A percentile compares a stretch with the other conserved stretches of the same genome.
phyloP scores from a whole-genome alignment of 768 basidiomycete genomes.

The Suillus tomentosus region DNA sequence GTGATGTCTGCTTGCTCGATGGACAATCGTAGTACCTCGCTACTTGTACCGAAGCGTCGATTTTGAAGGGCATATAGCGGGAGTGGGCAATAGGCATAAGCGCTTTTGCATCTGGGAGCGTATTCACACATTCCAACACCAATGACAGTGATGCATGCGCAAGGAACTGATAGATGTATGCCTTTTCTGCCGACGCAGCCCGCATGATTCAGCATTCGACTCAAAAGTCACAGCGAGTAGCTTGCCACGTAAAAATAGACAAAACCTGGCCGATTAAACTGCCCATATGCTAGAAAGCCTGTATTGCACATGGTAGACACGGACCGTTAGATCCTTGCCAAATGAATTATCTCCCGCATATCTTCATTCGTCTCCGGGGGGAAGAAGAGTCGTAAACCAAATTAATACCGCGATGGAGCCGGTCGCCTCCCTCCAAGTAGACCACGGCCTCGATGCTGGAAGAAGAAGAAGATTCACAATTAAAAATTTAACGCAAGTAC shows the following conservation, averaged over 20 bases:
- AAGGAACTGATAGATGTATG: background rate
- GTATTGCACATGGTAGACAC: background rate
- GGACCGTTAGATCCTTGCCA: background rate
- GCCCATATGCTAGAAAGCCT: background rate
- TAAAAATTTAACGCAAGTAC: background rate
- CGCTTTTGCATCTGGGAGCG: background rate
- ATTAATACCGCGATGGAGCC: background rate
- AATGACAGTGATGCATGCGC: background rate
- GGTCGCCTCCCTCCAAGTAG: background rate
- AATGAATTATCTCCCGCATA: background rate
- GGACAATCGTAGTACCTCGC: background rate
- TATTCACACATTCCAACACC: background rate
- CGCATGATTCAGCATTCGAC: background rate
- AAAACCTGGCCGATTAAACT: background rate
- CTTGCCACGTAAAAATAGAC: background rate
- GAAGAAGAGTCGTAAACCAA: background rate
- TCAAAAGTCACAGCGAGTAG: background rate
- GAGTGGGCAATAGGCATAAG: background rate
- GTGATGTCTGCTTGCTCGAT: background rate
- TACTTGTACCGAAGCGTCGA: background rate
- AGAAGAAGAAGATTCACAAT: background rate
- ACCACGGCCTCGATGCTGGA: background rate
- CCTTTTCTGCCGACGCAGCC: no score
- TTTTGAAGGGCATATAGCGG: background rate
- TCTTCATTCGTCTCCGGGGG: background rate